These are phyloP conservation scores for Alternaria sp. DNA, from an alignment of 2,329 filamentous ascomycete species.

Conservation along the genomic window DNA sequence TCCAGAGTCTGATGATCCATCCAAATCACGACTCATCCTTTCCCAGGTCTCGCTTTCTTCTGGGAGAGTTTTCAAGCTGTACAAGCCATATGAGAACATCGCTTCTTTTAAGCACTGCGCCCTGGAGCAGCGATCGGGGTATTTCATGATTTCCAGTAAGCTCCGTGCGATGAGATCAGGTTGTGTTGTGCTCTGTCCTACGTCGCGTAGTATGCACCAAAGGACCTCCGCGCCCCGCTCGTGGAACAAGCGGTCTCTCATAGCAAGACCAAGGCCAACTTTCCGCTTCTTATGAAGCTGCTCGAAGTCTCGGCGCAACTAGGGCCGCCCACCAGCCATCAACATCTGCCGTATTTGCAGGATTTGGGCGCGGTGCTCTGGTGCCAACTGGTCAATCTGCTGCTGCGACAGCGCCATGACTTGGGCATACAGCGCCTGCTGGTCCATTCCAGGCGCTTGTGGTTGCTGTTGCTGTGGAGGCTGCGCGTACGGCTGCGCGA, in stretches of 20 bases:
- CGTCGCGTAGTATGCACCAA: neutral
- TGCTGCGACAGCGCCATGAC: slow-evolving; percentile 81
- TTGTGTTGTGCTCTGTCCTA: neutral
- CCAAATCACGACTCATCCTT: neutral
- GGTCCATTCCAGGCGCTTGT: slow-evolving; percentile 45
- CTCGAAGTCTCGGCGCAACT: neutral
- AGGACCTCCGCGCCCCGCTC: neutral
- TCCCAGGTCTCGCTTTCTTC: slow-evolving; percentile 1
- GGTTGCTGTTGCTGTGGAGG: slow-evolving; percentile 43
- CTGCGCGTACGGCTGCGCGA: slow-evolving; percentile 52
- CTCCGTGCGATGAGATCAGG: neutral
- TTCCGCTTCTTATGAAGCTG: neutral
- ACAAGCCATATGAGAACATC: neutral
- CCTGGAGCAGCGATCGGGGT: neutral
- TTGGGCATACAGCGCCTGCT: slow-evolving; percentile 78
- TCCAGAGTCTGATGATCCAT: neutral
- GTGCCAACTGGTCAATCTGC: slow-evolving; percentile 78
- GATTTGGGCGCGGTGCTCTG: slow-evolving; percentile 78
- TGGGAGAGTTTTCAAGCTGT: neutral
- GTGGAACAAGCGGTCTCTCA: neutral
- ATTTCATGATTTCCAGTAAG: neutral
- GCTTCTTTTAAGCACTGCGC: neutral
- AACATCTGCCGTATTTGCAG: slow-evolving; percentile 75
- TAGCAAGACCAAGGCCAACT: neutral
- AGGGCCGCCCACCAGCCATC: slow-evolving; percentile 37